A percentile compares a stretch with the other conserved stretches of the same genome.
Conservation (phyloP, 805 yeast species). For the Candida nitratophila region DNA sequence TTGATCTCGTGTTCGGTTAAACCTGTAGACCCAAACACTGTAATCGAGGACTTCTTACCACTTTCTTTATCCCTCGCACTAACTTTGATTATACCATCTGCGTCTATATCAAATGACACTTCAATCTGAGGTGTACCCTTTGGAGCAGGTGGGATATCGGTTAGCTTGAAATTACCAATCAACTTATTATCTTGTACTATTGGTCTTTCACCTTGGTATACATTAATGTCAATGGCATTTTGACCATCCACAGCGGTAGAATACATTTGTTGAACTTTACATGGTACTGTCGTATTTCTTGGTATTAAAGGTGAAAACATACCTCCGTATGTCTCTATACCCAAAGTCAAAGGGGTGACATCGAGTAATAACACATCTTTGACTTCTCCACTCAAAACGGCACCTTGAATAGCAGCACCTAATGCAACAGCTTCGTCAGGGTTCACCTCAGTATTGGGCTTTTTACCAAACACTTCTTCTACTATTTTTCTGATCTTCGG, state of each 20-base stretch:
- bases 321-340: constrained; percentile 97
- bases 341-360: constrained; percentile 82
- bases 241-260: constrained; percentile 95
- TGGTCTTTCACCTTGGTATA: constrained; percentile 97
- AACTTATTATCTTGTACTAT: constrained; percentile 91
- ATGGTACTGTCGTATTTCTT: constrained; percentile 91
- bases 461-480: constrained; percentile 68
- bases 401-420: constrained; percentile 98
- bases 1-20: constrained; percentile 85
- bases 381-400: constrained; percentile 91
- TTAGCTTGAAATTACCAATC: constrained; percentile 87
- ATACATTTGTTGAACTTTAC: constrained; percentile 88
- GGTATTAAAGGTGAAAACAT: constrained; percentile 83
- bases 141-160: constrained; percentile 87
- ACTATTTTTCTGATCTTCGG: constrained; percentile 80
- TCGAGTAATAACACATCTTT: constrained; percentile 86
- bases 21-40: constrained; percentile 95
- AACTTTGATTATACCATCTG: constrained; percentile 95
- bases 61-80: constrained; percentile 91
- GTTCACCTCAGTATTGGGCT: constrained; percentile 87
- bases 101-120: constrained; percentile 91
- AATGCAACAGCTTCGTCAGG: constrained; percentile 93
- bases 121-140: constrained; percentile 88
- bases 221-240: constrained; percentile 91
- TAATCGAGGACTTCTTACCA: constrained; percentile 89